Evolutionary conservation across 228 moss, liverwort and hornwort genomes (phyloP).

Genomic region (Sphagnum fallax): DNA sequence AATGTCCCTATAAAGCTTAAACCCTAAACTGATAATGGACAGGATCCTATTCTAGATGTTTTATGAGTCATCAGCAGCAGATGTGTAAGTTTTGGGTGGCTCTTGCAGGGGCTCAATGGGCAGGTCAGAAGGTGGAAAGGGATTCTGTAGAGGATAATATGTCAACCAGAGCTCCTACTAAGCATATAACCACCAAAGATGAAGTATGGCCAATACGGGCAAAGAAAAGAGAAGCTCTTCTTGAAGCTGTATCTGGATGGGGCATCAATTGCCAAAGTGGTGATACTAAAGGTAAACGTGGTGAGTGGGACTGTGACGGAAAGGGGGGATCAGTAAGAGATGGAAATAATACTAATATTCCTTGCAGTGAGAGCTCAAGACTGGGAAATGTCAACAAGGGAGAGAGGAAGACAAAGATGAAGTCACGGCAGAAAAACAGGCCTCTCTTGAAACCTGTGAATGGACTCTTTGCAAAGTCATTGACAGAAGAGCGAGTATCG

Average conservation of each 20-base stretch:
- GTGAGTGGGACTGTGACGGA: constrained; percentile 86
- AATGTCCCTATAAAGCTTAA: too few species aligned
- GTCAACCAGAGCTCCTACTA: constrained; percentile 1
- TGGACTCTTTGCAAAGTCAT: constrained; percentile 58
- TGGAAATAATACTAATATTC: not conserved
- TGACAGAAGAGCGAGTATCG: not conserved
- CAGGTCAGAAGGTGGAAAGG: constrained; percentile 15
- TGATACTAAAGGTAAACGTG: constrained; percentile 92
- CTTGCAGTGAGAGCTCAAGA: too few species aligned
- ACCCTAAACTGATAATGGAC: too few species aligned
- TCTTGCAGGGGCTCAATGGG: too few species aligned
- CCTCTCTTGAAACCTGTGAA: constrained; percentile 76
- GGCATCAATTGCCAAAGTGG: constrained; percentile 58
- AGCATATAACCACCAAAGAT: constrained; percentile 22
- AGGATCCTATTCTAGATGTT: too few species aligned
- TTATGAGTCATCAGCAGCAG: too few species aligned
- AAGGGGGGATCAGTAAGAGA: constrained; percentile 25
- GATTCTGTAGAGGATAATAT: constrained; percentile 15
- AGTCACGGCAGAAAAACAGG: constrained; percentile 83
- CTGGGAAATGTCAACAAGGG: constrained; percentile 32
- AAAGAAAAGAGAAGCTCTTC: constrained; percentile 25
- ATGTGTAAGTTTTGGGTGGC: too few species aligned
- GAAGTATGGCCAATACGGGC: constrained; percentile 33
- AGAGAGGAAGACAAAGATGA: constrained; percentile 88
- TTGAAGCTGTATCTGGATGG: constrained; percentile 41